Percentiles rank a stretch among this genome's conserved stretches.
Evolutionary conservation across 179 eudicot species (phyloP).

Genomic region (Silene noctiflora): DNA sequence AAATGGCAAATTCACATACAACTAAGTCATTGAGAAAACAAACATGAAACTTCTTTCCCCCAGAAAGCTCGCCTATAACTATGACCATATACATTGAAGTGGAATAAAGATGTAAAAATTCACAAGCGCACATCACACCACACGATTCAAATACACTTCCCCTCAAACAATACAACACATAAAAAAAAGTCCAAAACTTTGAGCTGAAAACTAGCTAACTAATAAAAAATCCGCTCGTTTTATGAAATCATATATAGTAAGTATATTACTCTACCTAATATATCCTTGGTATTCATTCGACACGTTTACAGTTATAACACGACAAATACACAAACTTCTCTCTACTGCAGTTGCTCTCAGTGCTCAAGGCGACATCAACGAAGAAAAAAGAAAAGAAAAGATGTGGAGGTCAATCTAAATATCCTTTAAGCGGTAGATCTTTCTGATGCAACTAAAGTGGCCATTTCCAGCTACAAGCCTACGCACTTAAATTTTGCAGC

Average conservation of each 20-base stretch:
- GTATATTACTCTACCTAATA: no score
- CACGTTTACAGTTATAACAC: background rate
- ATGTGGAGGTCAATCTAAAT: no score
- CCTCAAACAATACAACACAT: background rate
- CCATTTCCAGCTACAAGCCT: background rate
- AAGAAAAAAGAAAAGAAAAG: no score
- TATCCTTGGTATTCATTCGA: background rate
- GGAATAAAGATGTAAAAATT: background rate
- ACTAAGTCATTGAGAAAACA: background rate
- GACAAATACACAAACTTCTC: background rate
- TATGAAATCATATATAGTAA: background rate
- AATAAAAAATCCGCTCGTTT: background rate
- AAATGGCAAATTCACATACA: background rate
- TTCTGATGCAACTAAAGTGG: background rate
- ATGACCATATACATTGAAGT: background rate
- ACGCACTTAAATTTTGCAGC: background rate
- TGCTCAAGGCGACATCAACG: background rate
- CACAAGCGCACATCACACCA: background rate
- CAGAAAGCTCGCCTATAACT: background rate
- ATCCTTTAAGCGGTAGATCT: no score
- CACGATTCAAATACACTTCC: background rate
- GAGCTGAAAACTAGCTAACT: background rate
- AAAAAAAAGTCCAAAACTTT: background rate
- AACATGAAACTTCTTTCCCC: background rate
- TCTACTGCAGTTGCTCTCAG: background rate